Percentiles rank a stretch among this genome's conserved stretches.
Conservation (phyloP, 306 rosid genomes). For the Inga leiocalycina region DNA sequence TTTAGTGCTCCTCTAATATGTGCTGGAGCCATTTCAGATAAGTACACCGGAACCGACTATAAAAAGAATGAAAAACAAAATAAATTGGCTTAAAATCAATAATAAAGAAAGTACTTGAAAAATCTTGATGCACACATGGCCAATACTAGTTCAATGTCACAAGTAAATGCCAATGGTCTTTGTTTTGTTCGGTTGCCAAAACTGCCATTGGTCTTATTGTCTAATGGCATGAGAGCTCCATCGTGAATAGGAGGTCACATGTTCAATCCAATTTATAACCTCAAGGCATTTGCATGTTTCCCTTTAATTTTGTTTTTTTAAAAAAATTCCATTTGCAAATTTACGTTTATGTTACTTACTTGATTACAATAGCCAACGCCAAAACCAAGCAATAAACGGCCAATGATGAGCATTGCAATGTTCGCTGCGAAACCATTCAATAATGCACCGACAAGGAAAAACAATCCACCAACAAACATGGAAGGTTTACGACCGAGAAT, state of each 20-base stretch:
- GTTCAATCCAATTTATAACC: too few species aligned
- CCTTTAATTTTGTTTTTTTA: too few species aligned
- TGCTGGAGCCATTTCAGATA: constrained; percentile 43
- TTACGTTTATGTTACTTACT: background rate
- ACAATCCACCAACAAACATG: constrained; percentile 40
- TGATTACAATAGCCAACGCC: constrained; percentile 43
- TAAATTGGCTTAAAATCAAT: background rate
- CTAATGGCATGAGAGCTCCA: too few species aligned
- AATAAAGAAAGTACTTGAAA: background rate
- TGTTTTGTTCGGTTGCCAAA: too few species aligned
- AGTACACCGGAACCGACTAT: constrained; percentile 36
- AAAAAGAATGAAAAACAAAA: background rate
- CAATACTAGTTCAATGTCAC: too few species aligned
- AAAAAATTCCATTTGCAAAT: too few species aligned
- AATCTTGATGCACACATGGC: constrained; percentile 24
- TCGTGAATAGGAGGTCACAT: too few species aligned
- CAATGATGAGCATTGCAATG: constrained; percentile 37
- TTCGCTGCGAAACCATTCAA: constrained; percentile 34
- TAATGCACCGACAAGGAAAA: constrained; percentile 39
- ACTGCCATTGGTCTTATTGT: too few species aligned
- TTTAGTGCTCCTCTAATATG: constrained; percentile 40
- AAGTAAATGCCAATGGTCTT: too few species aligned
- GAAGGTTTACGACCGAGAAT: constrained; percentile 30
- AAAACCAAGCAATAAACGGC: constrained; percentile 40
- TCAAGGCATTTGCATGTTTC: too few species aligned